Percentiles rank a stretch among this genome's conserved stretches.
Evolutionary conservation across 257 asterid species (phyloP).

Genomic region (Solanum lignicaule): DNA sequence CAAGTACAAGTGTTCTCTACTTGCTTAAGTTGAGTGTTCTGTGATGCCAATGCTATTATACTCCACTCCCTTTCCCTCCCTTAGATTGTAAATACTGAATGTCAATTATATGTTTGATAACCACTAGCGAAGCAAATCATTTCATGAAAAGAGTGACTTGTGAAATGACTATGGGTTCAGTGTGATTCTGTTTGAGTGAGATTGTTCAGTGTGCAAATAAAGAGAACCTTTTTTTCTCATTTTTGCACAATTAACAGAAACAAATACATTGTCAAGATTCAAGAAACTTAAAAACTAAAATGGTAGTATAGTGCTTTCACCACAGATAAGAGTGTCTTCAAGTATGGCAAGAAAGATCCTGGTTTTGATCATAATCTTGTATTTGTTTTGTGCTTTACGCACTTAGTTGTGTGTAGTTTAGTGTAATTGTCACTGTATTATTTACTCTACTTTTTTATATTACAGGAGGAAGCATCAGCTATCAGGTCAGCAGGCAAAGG

Average conservation of each 20-base stretch:
- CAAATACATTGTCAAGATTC: not conserved
- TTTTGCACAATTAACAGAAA: not conserved
- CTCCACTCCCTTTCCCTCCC: not conserved
- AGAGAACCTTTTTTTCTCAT: not conserved
- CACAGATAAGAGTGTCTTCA: not conserved
- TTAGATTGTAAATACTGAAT: not conserved
- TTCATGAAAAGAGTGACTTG: not conserved
- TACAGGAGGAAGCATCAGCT: constrained; percentile 70
- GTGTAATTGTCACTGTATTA: not conserved
- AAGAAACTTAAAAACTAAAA: not conserved
- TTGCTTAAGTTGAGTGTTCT: not conserved
- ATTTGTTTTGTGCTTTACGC: not conserved
- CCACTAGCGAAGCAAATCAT: not conserved
- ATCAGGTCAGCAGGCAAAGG: constrained; percentile 47
- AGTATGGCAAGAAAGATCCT: not conserved
- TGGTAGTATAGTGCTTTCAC: not conserved
- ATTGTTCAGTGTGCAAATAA: not conserved
- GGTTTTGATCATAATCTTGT: not conserved
- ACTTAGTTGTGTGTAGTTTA: not conserved
- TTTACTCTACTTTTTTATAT: not conserved
- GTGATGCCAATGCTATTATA: not conserved
- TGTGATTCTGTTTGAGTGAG: not conserved
- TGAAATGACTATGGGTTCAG: not conserved
- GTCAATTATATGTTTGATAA: not conserved
- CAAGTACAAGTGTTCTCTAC: not conserved